Conservation (phyloP, 768 basidiomycete genomes). For the Crepidotus variabilis region DNA sequence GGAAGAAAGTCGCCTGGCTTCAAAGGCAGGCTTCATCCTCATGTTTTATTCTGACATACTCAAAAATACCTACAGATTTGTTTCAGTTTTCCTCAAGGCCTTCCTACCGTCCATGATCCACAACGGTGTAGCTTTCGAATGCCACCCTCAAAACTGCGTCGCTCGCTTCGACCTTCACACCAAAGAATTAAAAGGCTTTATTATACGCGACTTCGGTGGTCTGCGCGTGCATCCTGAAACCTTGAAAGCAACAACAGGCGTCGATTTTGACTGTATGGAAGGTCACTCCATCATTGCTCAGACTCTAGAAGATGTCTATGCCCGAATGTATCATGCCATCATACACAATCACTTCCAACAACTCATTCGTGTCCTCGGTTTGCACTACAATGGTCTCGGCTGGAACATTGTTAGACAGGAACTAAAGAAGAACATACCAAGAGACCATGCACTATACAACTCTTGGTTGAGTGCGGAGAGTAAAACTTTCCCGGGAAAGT, state of each 20-base stretch:
- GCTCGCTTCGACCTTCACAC: slow-evolving; percentile 48
- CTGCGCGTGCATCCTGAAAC: slow-evolving; percentile 50
- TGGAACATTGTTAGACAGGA: slow-evolving; percentile 47
- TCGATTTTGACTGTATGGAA: slow-evolving; percentile 42
- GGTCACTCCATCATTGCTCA: slow-evolving; percentile 48
- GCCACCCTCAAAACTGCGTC: slow-evolving; percentile 58
- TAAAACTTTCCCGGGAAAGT: slow-evolving; percentile 49
- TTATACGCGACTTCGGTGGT: slow-evolving; percentile 58
- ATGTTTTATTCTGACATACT: background rate
- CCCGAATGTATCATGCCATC: slow-evolving; percentile 53
- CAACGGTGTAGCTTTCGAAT: slow-evolving; percentile 58
- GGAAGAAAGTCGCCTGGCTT: slow-evolving; percentile 46
- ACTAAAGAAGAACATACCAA: slow-evolving; percentile 40
- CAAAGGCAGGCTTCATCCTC: slow-evolving; percentile 40
- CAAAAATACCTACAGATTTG: slow-evolving; percentile 31
- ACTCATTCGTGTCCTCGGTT: slow-evolving; percentile 51
- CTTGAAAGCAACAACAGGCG: slow-evolving; percentile 44
- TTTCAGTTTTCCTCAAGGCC: slow-evolving; percentile 46
- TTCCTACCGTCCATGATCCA: slow-evolving; percentile 51
- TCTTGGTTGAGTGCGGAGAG: slow-evolving; percentile 48
- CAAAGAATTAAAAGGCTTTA: slow-evolving; percentile 48
- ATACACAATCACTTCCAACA: slow-evolving; percentile 60
- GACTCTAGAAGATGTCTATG: slow-evolving; percentile 52
- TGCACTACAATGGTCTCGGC: slow-evolving; percentile 54
- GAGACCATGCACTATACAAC: slow-evolving; percentile 40